Evolutionary conservation across 73 alveolate species (phyloP).

Genomic region (Paramecium biaurelia): DNA sequence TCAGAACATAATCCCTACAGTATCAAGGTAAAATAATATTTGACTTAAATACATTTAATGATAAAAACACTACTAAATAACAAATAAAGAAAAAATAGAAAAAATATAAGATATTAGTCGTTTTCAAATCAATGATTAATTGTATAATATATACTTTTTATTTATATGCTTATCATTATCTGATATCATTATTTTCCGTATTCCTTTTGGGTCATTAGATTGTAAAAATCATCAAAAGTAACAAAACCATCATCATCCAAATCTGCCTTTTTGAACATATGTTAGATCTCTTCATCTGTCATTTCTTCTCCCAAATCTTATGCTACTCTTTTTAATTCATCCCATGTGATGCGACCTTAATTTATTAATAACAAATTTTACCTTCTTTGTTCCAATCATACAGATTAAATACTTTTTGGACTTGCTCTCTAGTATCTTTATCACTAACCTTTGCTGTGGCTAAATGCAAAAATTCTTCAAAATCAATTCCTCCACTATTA

Average conservation of each 20-base stretch:
- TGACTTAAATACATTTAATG: not conserved
- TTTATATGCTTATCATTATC: not conserved
- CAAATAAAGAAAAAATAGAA: not conserved
- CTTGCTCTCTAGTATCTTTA: conserved; percentile 53
- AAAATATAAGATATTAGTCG: not conserved
- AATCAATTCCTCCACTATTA: conserved; percentile 91
- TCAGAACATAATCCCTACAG: not conserved
- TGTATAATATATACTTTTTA: not conserved
- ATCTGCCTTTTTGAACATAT: conserved; percentile 78
- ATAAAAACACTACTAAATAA: not conserved
- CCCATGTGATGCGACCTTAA: conserved; percentile 77
- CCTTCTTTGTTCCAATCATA: conserved; percentile 59
- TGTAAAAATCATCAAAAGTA: conserved; percentile 55
- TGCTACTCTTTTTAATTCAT: conserved; percentile 85
- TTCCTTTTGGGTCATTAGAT: conserved; percentile 39
- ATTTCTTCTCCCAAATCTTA: conserved; percentile 93
- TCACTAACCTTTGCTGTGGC: conserved; percentile 66
- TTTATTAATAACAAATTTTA: not conserved
- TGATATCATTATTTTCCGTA: conserved; percentile 38
- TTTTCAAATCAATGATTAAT: not conserved
- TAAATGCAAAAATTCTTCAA: conserved; percentile 89
- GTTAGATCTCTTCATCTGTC: conserved; percentile 93
- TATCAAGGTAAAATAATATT: not conserved
- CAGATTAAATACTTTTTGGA: conserved; percentile 46
- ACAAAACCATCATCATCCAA: conserved; percentile 58